A percentile compares a stretch with the other conserved stretches of the same genome.
Evolutionary conservation across 83 land plant species (phyloP).

Genomic region (Picea mariana): DNA sequence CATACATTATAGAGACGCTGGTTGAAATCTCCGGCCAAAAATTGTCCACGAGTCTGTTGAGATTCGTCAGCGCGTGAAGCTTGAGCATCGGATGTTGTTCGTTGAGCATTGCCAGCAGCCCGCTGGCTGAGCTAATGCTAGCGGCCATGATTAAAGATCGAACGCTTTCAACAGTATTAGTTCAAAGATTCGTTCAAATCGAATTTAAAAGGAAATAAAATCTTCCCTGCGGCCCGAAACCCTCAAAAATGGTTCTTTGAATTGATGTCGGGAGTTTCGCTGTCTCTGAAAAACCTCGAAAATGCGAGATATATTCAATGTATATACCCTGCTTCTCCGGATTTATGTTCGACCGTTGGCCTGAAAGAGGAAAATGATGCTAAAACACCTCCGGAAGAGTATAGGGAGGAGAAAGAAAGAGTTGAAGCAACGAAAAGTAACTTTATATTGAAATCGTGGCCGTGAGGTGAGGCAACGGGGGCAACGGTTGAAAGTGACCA

Average conservation of each 20-base stretch:
- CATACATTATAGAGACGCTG: conserved; percentile 73
- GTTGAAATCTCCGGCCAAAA: conserved; percentile 99
- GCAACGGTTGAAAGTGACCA: too few species aligned
- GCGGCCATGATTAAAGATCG: conserved; percentile 25
- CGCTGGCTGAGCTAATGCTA: conserved; percentile 87
- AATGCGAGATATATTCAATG: too few species aligned
- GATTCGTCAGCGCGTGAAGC: conserved; percentile 85
- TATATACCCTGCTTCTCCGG: background rate
- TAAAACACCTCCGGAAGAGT: too few species aligned
- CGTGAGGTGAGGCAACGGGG: too few species aligned
- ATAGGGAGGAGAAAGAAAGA: too few species aligned
- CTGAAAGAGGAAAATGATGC: background rate
- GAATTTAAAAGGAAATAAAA: background rate
- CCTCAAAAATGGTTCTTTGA: background rate
- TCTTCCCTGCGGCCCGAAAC: background rate
- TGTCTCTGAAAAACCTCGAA: background rate
- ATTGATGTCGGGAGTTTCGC: background rate
- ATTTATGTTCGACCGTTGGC: background rate
- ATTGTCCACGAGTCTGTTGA: conserved; percentile 70
- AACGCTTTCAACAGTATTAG: background rate
- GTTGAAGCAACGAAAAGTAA: too few species aligned
- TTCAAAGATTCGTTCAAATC: too few species aligned
- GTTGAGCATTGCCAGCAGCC: conserved; percentile 89
- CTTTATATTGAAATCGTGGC: too few species aligned
- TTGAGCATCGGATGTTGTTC: too few species aligned